Conservation (phyloP, 345 rosid genomes). For the Eucalyptus erythrocorys region DNA sequence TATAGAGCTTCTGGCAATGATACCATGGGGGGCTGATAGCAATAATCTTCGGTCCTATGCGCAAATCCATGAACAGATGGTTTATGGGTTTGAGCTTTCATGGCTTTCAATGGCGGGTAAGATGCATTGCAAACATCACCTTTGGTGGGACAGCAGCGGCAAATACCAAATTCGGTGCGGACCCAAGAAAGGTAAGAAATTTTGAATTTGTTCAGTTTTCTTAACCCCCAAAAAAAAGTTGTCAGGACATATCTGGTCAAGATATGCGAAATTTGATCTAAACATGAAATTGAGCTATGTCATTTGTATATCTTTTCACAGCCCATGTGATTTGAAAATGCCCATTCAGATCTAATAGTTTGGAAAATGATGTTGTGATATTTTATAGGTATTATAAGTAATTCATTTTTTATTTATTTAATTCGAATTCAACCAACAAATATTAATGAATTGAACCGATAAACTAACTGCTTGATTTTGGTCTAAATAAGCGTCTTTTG, state of each 20-base stretch:
- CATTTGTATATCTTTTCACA: background rate
- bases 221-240: no score
- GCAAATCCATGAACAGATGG: background rate
- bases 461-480: background rate
- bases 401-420: no score
- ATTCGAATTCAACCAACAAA: background rate
- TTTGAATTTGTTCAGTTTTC: background rate
- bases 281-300: background rate
- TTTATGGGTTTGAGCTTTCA: background rate
- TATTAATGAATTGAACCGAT: background rate
- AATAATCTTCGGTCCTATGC: background rate
- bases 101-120: accelerated
- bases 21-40: accelerated
- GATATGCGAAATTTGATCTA: no score
- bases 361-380: background rate
- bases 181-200: background rate
- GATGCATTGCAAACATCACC: accelerated
- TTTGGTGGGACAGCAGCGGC: no score
- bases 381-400: accelerated
- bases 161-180: no score
- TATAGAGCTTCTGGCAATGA: background rate
- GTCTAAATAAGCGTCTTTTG: background rate
- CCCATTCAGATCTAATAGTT: background rate
- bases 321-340: background rate
- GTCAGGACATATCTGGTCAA: background rate